Base-by-base conservation (phyloP, 2,329 filamentous ascomycete genomes). In the Aaosphaeria arxii region DNA sequence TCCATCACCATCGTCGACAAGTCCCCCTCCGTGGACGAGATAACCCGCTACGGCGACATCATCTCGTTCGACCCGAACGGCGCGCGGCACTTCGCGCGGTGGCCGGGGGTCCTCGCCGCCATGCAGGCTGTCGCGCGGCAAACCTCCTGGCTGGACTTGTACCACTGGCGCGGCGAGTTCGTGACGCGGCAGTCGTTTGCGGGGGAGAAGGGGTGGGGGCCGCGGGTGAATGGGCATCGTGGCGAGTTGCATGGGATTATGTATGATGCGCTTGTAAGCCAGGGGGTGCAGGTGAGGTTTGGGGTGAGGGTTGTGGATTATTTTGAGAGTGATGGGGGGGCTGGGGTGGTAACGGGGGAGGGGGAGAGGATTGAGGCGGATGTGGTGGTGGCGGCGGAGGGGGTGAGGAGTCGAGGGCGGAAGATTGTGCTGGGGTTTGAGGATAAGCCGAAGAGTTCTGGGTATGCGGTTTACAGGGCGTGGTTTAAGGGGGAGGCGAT, bases 61-160 rank as follows among this genome's bases (percentile, higher is more conserved):
- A 84, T 84, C 56, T 80, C 77, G 6, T 84, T 84, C 54, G 81
- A 82, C 6, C 72, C 78, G 39, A 85, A 85, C 59, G 80, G 75
- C 13, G 80, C 81, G 1, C 76, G 81, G 30, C 81, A 85, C 54
- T 83, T 84, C 54, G 64, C 77, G 47, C 77, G 82, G 33, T 68
- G 68, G 66, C 65, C 71, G 9, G 71, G 71, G 24, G 72, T 84
- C 24, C 72, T 74, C 11, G 67, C 71, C 41, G 71, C 71, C 30
- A 70, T 83, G 65, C 71, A 75, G 11, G 67, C 72, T 5, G 66
- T 83, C 11, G 79, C 77, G 52, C 80, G 81, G 48, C 63, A 72
- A n/a, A 67, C 70, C 0, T 75, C 82, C 40, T 80, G 81, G 47
- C 81, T 84, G 62, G 77, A 78, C 40, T 79, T 84, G 50, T 80